Base-by-base conservation (phyloP, 1,284 basidiomycete species). In the Sporisorium reilianum region DNA sequence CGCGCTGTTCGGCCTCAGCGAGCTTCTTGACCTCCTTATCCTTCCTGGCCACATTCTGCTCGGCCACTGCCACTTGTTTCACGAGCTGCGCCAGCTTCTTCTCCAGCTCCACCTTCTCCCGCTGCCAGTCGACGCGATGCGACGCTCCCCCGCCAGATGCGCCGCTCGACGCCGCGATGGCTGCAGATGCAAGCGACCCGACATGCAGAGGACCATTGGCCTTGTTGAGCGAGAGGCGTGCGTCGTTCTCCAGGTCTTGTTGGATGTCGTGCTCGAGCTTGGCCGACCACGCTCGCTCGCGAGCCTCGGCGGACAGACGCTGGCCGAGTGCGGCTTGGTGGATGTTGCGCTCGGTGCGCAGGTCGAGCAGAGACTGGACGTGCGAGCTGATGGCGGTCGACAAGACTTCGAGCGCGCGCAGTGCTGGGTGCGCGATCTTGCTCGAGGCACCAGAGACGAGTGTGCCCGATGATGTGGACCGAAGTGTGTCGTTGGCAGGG, bases 151-250 rank as follows among this genome's bases (percentile, higher is more conserved):
- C 56, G 12, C 30, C 50, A 4, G 32, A 42, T 23, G 50, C n/a
- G 5, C 58, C 69, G 23, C 57, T 57, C 20, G 61, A 57, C 20
- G 57, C 61, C 22, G 52, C 60, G 22, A 66, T 63, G 5, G 61
- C 61, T 3, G 55, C 64, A n/a, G 64, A 56, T 16, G 62, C 53
- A 11, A 68, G 22, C 30, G 62, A 68, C 14, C 64, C 67, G 7
- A 56, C 50, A 14, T 70, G 61, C n/a, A 45, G 22, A 9, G 64
- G 60, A 14, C 63, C 69, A 14, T 66, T 72, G 41, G 38, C 48
- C 41, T 72, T 72, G 58, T 74, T 74, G 36, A 74, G 57, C 23
- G 70, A 74, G 23, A 74, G 65, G 7, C 65, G 48, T 0, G 62
- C 70, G 38, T 74, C 70, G 62, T 58, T 61, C 20, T 53, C 49